Conservation (phyloP, 306 rosid genomes). For the Corylus americana region DNA sequence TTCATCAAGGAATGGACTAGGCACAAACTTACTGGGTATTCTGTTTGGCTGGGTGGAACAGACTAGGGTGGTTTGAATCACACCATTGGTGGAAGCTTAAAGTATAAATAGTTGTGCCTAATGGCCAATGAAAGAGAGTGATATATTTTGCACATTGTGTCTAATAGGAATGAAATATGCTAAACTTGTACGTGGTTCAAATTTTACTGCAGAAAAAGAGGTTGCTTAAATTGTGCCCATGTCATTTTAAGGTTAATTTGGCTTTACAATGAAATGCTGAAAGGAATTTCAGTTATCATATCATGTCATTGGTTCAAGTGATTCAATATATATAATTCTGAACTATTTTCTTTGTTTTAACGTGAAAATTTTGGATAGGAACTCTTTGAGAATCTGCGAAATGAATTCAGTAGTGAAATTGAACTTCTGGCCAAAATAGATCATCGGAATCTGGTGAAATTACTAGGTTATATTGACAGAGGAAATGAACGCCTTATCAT, state of each 20-base stretch:
- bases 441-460: slow-evolving; percentile 92
- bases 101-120: not conserved
- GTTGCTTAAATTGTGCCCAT: not conserved
- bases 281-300: not conserved
- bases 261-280: not conserved
- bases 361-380: slow-evolving; percentile 54
- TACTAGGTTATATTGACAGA: slow-evolving; percentile 77
- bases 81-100: not conserved
- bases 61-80: not conserved
- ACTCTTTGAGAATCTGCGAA: slow-evolving; percentile 66
- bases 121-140: not conserved
- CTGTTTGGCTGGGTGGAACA: not conserved
- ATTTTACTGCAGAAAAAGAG: not conserved
- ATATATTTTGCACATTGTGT: not conserved
- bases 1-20: not conserved
- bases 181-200: not conserved
- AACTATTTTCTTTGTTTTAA: slow-evolving; percentile 15
- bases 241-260: not conserved
- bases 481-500: slow-evolving; percentile 88
- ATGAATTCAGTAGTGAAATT: slow-evolving; percentile 87
- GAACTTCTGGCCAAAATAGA: slow-evolving; percentile 92
- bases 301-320: not conserved
- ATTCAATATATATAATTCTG: slow-evolving; percentile 1
- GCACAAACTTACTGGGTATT: not conserved
- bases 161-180: not conserved